Percentiles rank a stretch among this genome's conserved stretches.
Evolutionary conservation across 2,329 filamentous ascomycete genomes (phyloP).

Genomic region (Talaromyces sp.): DNA sequence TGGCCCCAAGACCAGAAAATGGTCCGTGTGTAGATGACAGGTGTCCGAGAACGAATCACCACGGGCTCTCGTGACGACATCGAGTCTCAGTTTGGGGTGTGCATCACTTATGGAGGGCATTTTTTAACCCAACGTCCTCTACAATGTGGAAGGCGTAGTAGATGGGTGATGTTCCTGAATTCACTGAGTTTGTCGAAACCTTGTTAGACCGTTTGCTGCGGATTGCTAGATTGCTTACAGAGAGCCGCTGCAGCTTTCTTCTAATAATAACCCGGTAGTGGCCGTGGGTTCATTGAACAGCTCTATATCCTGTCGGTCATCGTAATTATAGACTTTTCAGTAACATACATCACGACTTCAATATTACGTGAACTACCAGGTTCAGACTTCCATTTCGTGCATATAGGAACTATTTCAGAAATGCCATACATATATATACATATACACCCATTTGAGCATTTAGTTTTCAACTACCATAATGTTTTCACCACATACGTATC

Average conservation of each 20-base stretch:
- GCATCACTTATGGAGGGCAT: neutral
- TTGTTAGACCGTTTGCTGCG: neutral
- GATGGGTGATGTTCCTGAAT: neutral
- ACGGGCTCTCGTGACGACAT: neutral
- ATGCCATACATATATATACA: no score
- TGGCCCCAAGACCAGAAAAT: neutral
- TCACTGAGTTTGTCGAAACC: neutral
- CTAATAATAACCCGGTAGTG: neutral
- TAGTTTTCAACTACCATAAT: no score
- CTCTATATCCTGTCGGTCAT: neutral
- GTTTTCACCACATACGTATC: no score
- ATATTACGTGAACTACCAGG: no score
- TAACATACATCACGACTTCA: neutral
- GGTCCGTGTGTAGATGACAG: conserved; percentile 7
- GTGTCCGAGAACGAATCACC: neutral
- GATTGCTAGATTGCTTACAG: neutral
- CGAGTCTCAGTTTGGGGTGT: neutral
- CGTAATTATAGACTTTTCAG: neutral
- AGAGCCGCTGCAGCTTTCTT: neutral
- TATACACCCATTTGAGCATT: no score
- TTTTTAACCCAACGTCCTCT: neutral
- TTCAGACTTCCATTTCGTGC: no score
- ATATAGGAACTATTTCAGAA: no score
- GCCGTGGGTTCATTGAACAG: neutral
- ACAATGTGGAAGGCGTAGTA: neutral